Evolutionary conservation across 257 asterid genomes (phyloP).

Genomic region (Marsdenia floribunda): DNA sequence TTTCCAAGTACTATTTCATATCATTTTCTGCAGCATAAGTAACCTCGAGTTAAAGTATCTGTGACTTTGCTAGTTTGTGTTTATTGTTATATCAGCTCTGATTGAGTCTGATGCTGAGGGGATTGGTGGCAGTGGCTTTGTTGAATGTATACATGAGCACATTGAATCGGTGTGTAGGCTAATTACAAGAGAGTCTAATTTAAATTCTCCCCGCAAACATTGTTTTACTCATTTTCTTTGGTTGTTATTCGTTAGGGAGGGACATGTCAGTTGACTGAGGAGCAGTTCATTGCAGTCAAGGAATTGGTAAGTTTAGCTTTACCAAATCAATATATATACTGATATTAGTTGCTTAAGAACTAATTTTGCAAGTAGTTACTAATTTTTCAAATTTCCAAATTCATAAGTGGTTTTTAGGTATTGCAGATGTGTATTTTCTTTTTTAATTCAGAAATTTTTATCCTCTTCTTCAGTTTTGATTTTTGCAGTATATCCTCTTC

Average conservation of each 20-base stretch:
- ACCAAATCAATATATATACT: background rate
- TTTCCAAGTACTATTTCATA: background rate
- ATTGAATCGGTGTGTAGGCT: constrained; percentile 70
- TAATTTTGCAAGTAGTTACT: background rate
- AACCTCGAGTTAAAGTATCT: constrained; percentile 15
- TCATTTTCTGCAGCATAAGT: background rate
- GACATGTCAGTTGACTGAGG: constrained; percentile 73
- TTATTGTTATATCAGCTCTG: constrained; percentile 50
- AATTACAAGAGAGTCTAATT: constrained; percentile 10
- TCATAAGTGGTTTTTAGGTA: background rate
- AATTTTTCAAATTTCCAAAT: background rate
- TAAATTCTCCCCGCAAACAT: constrained; percentile 5
- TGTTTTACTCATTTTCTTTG: constrained; percentile 18
- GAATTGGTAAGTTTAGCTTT: constrained; percentile 59
- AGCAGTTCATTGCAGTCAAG: constrained; percentile 92
- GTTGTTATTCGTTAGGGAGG: constrained; percentile 44
- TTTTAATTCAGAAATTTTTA: background rate
- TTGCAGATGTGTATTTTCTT: background rate
- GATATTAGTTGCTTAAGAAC: background rate
- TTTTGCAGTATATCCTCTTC: background rate
- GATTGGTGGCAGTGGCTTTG: constrained; percentile 96
- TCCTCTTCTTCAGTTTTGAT: background rate
- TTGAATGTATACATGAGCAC: constrained; percentile 93
- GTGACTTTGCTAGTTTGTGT: constrained; percentile 24
- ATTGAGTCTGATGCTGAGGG: constrained; percentile 98